Evolutionary conservation across 495 filamentous ascomycete species (phyloP).

Genomic region (Echria macrotheca): DNA sequence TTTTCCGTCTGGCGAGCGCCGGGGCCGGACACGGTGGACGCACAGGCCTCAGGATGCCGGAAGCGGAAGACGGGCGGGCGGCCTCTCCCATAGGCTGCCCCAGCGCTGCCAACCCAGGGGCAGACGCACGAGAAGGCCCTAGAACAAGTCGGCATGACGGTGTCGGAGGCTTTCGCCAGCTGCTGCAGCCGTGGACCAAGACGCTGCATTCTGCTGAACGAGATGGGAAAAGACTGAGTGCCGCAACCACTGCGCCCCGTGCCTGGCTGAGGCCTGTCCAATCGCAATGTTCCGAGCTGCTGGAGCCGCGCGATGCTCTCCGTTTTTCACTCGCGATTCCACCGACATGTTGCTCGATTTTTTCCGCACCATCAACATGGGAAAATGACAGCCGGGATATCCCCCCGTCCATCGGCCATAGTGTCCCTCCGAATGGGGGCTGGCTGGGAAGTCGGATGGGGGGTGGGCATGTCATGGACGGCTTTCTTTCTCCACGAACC

Average conservation of each 20-base stretch:
- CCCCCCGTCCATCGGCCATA: neutral
- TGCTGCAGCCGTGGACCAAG: neutral
- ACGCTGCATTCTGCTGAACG: neutral
- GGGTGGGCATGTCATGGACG: neutral
- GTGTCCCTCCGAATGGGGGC: slow-evolving; percentile 2
- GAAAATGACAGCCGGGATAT: neutral
- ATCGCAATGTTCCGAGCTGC: neutral
- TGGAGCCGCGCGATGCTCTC: slow-evolving; percentile 14
- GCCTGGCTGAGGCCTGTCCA: slow-evolving; percentile 4
- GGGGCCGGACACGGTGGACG: slow-evolving; percentile 13
- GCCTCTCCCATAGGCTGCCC: slow-evolving; percentile 11
- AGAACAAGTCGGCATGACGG: slow-evolving; percentile 3
- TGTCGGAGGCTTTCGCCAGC: slow-evolving; percentile 6
- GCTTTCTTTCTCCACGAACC: neutral
- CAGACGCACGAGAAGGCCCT: neutral
- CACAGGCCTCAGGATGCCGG: neutral
- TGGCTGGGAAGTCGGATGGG: neutral
- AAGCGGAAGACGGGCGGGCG: slow-evolving; percentile 11
- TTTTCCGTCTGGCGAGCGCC: neutral
- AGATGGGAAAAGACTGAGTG: neutral
- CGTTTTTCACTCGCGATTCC: neutral
- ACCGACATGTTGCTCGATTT: neutral
- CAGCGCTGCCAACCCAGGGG: neutral
- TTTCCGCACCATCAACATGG: neutral
- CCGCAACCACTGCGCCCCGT: slow-evolving; percentile 13